phyloP scores from a whole-genome alignment of 1,284 basidiomycete genomes.

The Austroboletus olivaceoglutinosus region DNA sequence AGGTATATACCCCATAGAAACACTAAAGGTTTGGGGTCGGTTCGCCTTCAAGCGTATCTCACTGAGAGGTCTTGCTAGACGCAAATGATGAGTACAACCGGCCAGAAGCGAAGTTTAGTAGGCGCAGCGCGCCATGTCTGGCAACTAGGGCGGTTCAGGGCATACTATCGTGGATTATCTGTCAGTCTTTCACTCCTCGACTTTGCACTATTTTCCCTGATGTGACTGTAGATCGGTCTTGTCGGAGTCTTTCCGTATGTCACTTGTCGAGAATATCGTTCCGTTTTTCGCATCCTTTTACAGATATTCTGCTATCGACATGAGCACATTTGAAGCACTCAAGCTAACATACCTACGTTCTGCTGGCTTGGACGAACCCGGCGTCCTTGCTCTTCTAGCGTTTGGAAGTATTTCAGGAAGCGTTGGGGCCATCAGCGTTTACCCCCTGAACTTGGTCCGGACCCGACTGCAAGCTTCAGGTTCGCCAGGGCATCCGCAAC shows the following conservation, averaged over 20 bases:
- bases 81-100: slow-evolving; percentile 88
- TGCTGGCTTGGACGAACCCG: slow-evolving; percentile 79
- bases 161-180: slow-evolving; percentile 89
- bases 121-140: slow-evolving; percentile 67
- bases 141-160: slow-evolving; percentile 77
- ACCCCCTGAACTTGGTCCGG: slow-evolving; percentile 90
- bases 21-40: slow-evolving; percentile 60
- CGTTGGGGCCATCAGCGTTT: slow-evolving; percentile 90
- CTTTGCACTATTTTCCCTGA: slow-evolving; percentile 12
- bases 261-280: not conserved
- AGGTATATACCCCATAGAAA: slow-evolving; percentile 91
- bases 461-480: slow-evolving; percentile 96
- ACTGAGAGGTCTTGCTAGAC: slow-evolving; percentile 50
- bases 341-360: slow-evolving; percentile 82
- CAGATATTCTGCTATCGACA: slow-evolving; percentile 87
- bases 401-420: slow-evolving; percentile 90
- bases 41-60: slow-evolving; percentile 3
- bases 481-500: slow-evolving; percentile 86
- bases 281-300: slow-evolving; percentile 5
- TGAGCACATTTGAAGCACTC: slow-evolving; percentile 92
- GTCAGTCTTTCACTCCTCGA: slow-evolving; percentile 47
- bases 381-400: slow-evolving; percentile 76
- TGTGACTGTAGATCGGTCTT: slow-evolving; percentile 68
- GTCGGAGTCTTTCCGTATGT: slow-evolving; percentile 86
- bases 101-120: slow-evolving; percentile 58